Evolutionary conservation across 352 stramenopile genomes (phyloP).

Genomic region (Phytophthora megakarya): DNA sequence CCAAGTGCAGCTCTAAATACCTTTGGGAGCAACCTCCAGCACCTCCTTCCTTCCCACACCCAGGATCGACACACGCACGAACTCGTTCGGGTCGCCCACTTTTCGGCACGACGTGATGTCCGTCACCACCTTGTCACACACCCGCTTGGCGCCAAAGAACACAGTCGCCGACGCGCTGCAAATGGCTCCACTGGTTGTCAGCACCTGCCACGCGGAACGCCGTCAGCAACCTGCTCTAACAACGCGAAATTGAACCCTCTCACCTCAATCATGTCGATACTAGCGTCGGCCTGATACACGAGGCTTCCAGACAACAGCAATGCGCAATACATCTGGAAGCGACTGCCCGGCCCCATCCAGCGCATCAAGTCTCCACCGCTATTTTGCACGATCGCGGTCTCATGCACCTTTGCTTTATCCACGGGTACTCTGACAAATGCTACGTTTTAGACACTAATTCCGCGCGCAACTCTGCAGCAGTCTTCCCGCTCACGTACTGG

Average conservation of each 20-base stretch:
- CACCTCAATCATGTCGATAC: conserved; percentile 55
- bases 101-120: conserved; percentile 70
- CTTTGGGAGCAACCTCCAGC: conserved; percentile 50
- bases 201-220: conserved; percentile 40
- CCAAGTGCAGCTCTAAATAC: conserved; percentile 21
- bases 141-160: conserved; percentile 73
- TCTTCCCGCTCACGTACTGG: conserved; percentile 16
- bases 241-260: not conserved
- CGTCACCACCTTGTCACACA: conserved; percentile 75
- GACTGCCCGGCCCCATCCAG: conserved; percentile 63
- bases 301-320: conserved; percentile 67
- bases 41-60: conserved; percentile 52
- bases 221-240: not conserved
- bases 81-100: conserved; percentile 65
- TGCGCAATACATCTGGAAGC: conserved; percentile 79
- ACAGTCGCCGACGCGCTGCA: conserved; percentile 67
- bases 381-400: conserved; percentile 57
- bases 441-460: not conserved
- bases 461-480: not conserved
- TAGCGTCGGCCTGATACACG: conserved; percentile 59
- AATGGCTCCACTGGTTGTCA: conserved; percentile 58
- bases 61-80: conserved; percentile 59
- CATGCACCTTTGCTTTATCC: conserved; percentile 49
- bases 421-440: conserved; percentile 27
- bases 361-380: conserved; percentile 55